Evolutionary conservation across 495 filamentous ascomycete genomes (phyloP).

Genomic region (Neurospora sp.): DNA sequence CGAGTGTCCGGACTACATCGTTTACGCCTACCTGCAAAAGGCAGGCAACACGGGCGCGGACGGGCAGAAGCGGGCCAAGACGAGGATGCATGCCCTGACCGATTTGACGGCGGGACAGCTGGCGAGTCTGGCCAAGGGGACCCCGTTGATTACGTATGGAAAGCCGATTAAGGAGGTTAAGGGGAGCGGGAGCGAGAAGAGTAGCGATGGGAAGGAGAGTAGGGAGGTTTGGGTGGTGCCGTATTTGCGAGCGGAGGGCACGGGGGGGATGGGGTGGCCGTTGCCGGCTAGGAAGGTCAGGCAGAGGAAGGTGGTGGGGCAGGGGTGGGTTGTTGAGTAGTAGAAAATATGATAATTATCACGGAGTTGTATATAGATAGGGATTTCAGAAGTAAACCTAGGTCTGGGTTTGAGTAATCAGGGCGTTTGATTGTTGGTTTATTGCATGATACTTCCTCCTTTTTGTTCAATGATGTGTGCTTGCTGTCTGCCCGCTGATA

Average conservation of each 20-base stretch:
- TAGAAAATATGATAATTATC: background rate
- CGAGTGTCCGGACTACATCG: slow-evolving; percentile 70
- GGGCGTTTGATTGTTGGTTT: background rate
- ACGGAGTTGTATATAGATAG: background rate
- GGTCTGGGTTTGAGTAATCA: background rate
- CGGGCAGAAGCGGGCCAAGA: slow-evolving; percentile 52
- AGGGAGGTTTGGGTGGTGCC: slow-evolving; percentile 77
- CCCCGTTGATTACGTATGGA: slow-evolving; percentile 71
- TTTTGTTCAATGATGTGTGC: background rate
- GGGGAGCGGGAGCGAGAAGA: slow-evolving; percentile 10
- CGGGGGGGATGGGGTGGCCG: slow-evolving; percentile 63
- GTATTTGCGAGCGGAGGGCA: slow-evolving; percentile 55
- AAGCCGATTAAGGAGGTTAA: slow-evolving; percentile 76
- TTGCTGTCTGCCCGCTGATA: background rate
- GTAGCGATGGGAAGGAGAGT: slow-evolving; percentile 41
- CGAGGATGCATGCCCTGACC: slow-evolving; percentile 81
- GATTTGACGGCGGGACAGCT: slow-evolving; percentile 65
- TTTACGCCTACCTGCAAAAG: slow-evolving; percentile 78
- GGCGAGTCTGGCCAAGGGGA: slow-evolving; percentile 71
- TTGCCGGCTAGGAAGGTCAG: slow-evolving; percentile 71
- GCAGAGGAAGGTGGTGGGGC: slow-evolving; percentile 60
- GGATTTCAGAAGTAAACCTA: background rate
- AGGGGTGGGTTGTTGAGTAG: slow-evolving; percentile 61
- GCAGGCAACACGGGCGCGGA: slow-evolving; percentile 40
- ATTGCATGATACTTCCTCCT: background rate